These are phyloP conservation scores for Oryza officinalis DNA, from an alignment of 176 grass and related monocot genomes.

Conservation along the genomic window DNA sequence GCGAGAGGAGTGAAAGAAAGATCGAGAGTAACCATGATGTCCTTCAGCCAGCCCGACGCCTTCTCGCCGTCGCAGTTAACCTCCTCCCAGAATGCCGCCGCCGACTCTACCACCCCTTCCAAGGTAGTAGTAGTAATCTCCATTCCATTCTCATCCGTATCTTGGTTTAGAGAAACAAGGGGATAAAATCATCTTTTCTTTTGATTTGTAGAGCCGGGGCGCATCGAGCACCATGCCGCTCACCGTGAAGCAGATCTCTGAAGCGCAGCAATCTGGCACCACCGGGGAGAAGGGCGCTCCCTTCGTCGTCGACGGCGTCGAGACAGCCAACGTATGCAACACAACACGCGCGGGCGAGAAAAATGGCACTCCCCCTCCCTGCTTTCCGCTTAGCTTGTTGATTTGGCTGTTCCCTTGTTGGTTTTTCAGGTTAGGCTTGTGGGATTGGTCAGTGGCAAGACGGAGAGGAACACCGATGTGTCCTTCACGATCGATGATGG, in stretches of 20 bases:
- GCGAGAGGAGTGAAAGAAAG: background rate
- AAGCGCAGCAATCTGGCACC: slow-evolving; percentile 54
- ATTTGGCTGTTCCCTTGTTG: background rate
- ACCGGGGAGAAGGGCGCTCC: slow-evolving; percentile 52
- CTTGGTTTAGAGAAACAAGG: background rate
- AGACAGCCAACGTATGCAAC: slow-evolving; percentile 56
- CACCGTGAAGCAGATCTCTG: slow-evolving; percentile 80
- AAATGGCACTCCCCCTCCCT: background rate
- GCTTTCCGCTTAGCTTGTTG: background rate
- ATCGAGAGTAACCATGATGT: slow-evolving; percentile 32
- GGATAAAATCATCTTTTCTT: background rate
- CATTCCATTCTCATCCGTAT: no score
- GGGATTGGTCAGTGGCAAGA: slow-evolving; percentile 74
- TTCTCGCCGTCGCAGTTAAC: slow-evolving; percentile 52
- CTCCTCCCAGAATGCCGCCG: slow-evolving; percentile 45
- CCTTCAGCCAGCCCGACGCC: slow-evolving; percentile 43
- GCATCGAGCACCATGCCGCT: slow-evolving; percentile 57
- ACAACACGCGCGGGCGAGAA: no score
- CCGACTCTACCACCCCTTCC: slow-evolving; percentile 42
- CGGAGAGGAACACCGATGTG: slow-evolving; percentile 57
- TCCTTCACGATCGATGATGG: slow-evolving; percentile 87
- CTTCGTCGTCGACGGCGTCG: slow-evolving; percentile 63
- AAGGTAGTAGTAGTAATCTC: slow-evolving; percentile 3
- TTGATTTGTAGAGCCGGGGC: slow-evolving; percentile 48
- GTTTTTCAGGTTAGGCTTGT: slow-evolving; percentile 60